phyloP scores from a whole-genome alignment of 495 filamentous ascomycete genomes.

The Amorphotheca resinae region DNA sequence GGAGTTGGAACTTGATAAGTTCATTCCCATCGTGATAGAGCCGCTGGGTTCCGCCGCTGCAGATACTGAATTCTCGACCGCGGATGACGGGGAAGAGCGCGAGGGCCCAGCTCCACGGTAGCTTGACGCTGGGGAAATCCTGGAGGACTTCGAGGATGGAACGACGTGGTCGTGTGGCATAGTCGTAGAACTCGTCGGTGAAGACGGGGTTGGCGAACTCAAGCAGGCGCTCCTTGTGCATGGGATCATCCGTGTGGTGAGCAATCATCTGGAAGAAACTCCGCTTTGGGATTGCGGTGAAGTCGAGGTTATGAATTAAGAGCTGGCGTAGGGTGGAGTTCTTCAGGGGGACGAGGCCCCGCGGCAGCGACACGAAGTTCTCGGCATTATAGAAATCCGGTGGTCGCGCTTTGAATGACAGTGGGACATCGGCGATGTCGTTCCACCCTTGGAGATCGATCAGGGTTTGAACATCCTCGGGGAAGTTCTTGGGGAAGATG shows the following conservation, averaged over 20 bases:
- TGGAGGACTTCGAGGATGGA: constrained; percentile 84
- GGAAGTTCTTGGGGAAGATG: constrained; percentile 78
- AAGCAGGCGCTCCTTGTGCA: constrained; percentile 66
- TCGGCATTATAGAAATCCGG: constrained; percentile 4
- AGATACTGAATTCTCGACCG: constrained; percentile 78
- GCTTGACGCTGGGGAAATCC: constrained; percentile 73
- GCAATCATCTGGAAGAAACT: constrained; percentile 68
- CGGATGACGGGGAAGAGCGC: constrained; percentile 64
- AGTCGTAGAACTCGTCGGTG: constrained; percentile 88
- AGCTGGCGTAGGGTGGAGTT: constrained; percentile 60
- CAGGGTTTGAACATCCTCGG: constrained; percentile 60
- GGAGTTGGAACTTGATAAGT: constrained; percentile 50
- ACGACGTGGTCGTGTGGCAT: constrained; percentile 81
- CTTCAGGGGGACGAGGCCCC: not conserved
- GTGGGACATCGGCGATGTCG: constrained; percentile 50
- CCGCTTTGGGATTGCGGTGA: constrained; percentile 78
- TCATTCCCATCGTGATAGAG: not conserved
- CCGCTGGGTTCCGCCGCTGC: constrained; percentile 44
- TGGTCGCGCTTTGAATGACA: constrained; percentile 30
- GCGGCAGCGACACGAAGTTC: constrained; percentile 5
- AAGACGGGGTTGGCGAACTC: constrained; percentile 70
- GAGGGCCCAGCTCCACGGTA: constrained; percentile 61
- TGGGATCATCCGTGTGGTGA: constrained; percentile 55
- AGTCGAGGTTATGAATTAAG: constrained; percentile 69
- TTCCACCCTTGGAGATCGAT: constrained; percentile 68